Conservation (phyloP, 352 stramenopile species). For the Phytophthora chlamydospora region DNA sequence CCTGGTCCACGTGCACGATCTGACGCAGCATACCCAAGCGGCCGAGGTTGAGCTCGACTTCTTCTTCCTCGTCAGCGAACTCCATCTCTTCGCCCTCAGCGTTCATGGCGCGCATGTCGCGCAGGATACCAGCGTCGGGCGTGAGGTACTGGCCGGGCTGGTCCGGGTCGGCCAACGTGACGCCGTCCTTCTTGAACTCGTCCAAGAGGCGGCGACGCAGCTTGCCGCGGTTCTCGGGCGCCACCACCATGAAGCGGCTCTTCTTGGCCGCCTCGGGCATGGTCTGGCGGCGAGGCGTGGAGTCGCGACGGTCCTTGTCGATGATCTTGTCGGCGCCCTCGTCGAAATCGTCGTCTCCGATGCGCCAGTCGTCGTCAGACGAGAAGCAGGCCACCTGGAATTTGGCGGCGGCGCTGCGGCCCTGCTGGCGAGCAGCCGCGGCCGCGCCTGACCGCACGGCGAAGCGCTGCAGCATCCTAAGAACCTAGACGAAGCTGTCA, state of each 20-base stretch:
- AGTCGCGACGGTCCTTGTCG: slow-evolving; percentile 65
- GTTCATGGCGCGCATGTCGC: slow-evolving; percentile 75
- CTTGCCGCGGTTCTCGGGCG: slow-evolving; percentile 78
- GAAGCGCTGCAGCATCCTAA: slow-evolving; percentile 71
- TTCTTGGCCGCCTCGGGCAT: slow-evolving; percentile 80
- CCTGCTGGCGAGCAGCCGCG: slow-evolving; percentile 36
- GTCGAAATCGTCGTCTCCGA: slow-evolving; percentile 64
- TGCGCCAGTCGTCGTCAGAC: slow-evolving; percentile 57
- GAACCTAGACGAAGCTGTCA: slow-evolving; percentile 7
- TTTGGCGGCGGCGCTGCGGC: slow-evolving; percentile 29
- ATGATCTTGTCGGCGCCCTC: slow-evolving; percentile 75
- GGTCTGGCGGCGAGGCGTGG: slow-evolving; percentile 64
- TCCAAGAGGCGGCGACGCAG: slow-evolving; percentile 79
- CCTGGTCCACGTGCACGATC: slow-evolving; percentile 85
- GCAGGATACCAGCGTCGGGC: slow-evolving; percentile 65
- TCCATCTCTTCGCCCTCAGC: slow-evolving; percentile 74
- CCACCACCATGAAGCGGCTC: slow-evolving; percentile 75
- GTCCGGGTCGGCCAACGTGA: slow-evolving; percentile 66
- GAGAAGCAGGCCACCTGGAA: slow-evolving; percentile 53
- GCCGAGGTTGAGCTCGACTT: slow-evolving; percentile 69
- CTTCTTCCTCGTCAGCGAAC: slow-evolving; percentile 68
- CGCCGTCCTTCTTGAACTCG: slow-evolving; percentile 78
- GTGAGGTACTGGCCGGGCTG: slow-evolving; percentile 49
- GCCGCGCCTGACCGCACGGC: slow-evolving; percentile 44
- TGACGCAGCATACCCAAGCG: slow-evolving; percentile 74